Evolutionary conservation across 495 filamentous ascomycete species (phyloP).

Genomic region (Apodospora peruviana): DNA sequence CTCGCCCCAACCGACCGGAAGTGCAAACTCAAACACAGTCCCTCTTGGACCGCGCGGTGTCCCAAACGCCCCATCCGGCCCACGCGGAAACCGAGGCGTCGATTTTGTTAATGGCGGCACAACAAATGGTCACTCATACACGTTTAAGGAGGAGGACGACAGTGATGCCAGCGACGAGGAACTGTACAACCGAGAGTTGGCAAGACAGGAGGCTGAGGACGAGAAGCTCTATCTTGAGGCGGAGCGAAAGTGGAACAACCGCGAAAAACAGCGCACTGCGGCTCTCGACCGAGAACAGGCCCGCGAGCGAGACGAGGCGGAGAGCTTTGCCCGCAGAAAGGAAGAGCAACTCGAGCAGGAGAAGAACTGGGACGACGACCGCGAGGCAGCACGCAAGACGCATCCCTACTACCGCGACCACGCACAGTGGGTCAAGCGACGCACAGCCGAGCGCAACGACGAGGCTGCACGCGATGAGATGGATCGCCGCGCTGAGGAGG

Average conservation of each 20-base stretch:
- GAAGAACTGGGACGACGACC: slow-evolving; percentile 83
- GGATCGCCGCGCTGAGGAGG: slow-evolving; percentile 72
- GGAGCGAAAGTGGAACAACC: slow-evolving; percentile 83
- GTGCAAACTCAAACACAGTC: slow-evolving; percentile 53
- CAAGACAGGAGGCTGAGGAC: slow-evolving; percentile 64
- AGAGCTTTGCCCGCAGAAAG: slow-evolving; percentile 49
- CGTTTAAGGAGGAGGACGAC: slow-evolving; percentile 74
- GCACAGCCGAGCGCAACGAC: slow-evolving; percentile 61
- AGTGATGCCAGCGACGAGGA: slow-evolving; percentile 85
- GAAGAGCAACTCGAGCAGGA: slow-evolving; percentile 66
- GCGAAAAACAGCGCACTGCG: slow-evolving; percentile 75
- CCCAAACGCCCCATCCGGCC: slow-evolving; percentile 75
- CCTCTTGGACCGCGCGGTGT: slow-evolving; percentile 79
- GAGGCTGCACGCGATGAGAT: slow-evolving; percentile 74
- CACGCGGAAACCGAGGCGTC: slow-evolving; percentile 60
- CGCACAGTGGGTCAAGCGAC: slow-evolving; percentile 76
- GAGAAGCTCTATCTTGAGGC: slow-evolving; percentile 83
- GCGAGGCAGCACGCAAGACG: slow-evolving; percentile 63
- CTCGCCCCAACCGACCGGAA: slow-evolving; percentile 61
- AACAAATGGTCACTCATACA: slow-evolving; percentile 46
- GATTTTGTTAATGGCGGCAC: slow-evolving; percentile 77
- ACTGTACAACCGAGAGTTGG: slow-evolving; percentile 65
- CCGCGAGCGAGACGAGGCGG: slow-evolving; percentile 69
- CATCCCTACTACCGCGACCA: slow-evolving; percentile 85
- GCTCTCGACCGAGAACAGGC: slow-evolving; percentile 78